Evolutionary conservation across 805 yeast genomes (phyloP), one percentile per base, ranked within the genome.

Genomic region (Candida quercuum): DNA sequence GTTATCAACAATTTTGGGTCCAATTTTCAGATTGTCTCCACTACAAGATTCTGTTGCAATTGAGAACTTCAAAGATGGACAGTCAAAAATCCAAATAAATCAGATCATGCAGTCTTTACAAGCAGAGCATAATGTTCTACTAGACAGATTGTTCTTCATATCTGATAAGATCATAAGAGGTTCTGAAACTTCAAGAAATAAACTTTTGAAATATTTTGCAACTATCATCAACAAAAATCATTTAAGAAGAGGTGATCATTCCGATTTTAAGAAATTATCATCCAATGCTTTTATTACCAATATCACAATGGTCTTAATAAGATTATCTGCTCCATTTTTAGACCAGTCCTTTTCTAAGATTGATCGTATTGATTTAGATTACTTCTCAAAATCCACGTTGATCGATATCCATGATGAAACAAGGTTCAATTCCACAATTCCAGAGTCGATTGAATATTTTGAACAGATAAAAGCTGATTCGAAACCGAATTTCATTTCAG

Each of bases 261-360:
- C 89, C 3, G 79, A 82, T 49, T 72, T 76, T 11, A 65, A 68
- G 13, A 72, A 76, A 39, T 64, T 85, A 35, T 79, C 95, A 1
- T 69, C 86, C 7, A 87, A 91, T 63, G 87, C 87, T 1, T 72
- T 93, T 43, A 83, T 88, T 84, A 67, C 80, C 37, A 91, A 91
- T 60, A 69, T 87, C 14, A 67, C 88, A 1, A 55, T 77, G 42
- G 66, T 89, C 1, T 62, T 88, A 42, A 71, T 83, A 41, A 76
- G 74, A 50, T 72, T 93, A 41, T 80, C 95, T 25, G 76, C 79
- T 54, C 99, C 99, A 22, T 91, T 93, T 53, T 67, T 86, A 42
- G 91, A 82, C 40, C 70, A 78, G 1, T 61, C 72, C 3, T 82
- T 69, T 43, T 56, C 71, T 28, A 87, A 86, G 56, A 65, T 91